phyloP scores from a whole-genome alignment of 805 yeast species.

The Kuraishia cidri region DNA sequence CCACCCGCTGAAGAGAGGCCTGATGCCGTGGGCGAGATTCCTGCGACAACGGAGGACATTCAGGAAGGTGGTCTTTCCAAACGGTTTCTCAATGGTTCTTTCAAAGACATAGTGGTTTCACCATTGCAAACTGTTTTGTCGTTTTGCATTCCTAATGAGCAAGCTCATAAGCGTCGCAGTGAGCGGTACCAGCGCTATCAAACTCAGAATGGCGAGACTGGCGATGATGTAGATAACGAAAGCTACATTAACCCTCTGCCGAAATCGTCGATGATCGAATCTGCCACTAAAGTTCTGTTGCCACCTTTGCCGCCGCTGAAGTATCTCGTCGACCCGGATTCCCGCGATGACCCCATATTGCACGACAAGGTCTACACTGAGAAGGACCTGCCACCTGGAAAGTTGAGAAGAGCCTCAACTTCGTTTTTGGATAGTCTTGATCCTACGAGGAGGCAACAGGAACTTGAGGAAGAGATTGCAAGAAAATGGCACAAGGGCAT shows the following conservation, averaged over 20 bases:
- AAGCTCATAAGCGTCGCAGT: slow-evolving; percentile 8
- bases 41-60: slow-evolving; percentile 12
- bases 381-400: slow-evolving; percentile 49
- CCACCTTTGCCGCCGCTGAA: slow-evolving; percentile 73
- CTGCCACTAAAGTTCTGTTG: slow-evolving; percentile 67
- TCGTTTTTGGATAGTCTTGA: slow-evolving; percentile 14
- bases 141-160: slow-evolving; percentile 28
- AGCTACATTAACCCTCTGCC: slow-evolving; percentile 31
- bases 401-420: slow-evolving; percentile 15
- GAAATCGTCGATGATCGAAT: slow-evolving; percentile 65
- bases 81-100: slow-evolving; percentile 4
- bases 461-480: slow-evolving; percentile 74
- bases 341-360: slow-evolving; percentile 58
- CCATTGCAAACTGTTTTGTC: slow-evolving; percentile 38
- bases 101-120: slow-evolving; percentile 14
- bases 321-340: slow-evolving; percentile 59
- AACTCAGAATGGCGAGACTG: slow-evolving; percentile 9
- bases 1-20: not conserved
- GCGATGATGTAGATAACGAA: slow-evolving; percentile 8
- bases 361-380: slow-evolving; percentile 76
- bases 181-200: slow-evolving; percentile 20
- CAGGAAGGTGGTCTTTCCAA: slow-evolving; percentile 1
- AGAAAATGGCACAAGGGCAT: slow-evolving; percentile 77
- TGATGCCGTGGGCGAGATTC: slow-evolving; percentile 17
- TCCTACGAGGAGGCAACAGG: slow-evolving; percentile 30